phyloP scores from a whole-genome alignment of 352 stramenopile genomes.

The Phytophthora palmivora region DNA sequence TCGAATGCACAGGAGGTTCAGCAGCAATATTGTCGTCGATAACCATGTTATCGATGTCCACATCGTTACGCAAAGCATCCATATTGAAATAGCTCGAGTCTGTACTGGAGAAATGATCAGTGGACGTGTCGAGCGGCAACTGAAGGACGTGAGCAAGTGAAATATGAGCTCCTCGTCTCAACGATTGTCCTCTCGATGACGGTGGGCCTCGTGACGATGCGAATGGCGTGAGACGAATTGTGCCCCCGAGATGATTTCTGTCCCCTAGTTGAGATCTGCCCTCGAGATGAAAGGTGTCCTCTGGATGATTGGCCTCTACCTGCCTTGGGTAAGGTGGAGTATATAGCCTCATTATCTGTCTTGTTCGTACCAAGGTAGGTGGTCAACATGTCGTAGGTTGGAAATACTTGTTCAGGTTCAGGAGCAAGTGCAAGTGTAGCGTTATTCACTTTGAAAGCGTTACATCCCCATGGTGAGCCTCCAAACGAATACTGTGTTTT shows the following conservation, averaged over 20 bases:
- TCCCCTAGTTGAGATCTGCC: constrained; percentile 16
- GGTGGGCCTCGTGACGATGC: constrained; percentile 30
- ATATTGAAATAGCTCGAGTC: constrained; percentile 43
- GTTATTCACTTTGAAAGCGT: constrained; percentile 27
- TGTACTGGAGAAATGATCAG: constrained; percentile 28
- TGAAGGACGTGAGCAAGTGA: constrained; percentile 25
- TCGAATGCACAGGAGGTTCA: constrained; percentile 11
- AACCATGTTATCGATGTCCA: constrained; percentile 40
- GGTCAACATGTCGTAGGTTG: constrained; percentile 49
- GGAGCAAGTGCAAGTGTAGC: constrained; percentile 13
- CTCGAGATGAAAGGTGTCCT: constrained; percentile 3
- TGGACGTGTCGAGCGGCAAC: constrained; percentile 35
- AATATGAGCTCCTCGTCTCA: constrained; percentile 19
- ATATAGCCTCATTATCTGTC: constrained; percentile 23
- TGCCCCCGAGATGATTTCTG: constrained; percentile 23
- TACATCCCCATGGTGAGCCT: constrained; percentile 14
- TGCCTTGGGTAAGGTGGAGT: constrained; percentile 34
- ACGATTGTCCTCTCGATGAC: constrained; percentile 31
- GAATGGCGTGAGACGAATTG: constrained; percentile 24
- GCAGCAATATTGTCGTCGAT: constrained; percentile 33
- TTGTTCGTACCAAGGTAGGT: constrained; percentile 49
- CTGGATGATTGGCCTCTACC: constrained; percentile 23
- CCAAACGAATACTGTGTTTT: constrained; percentile 49
- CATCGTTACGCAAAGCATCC: constrained; percentile 43
- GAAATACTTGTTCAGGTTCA: constrained; percentile 29